Conservation (phyloP, 2,329 filamentous ascomycete genomes). For the Blastomyces emzantsi region DNA sequence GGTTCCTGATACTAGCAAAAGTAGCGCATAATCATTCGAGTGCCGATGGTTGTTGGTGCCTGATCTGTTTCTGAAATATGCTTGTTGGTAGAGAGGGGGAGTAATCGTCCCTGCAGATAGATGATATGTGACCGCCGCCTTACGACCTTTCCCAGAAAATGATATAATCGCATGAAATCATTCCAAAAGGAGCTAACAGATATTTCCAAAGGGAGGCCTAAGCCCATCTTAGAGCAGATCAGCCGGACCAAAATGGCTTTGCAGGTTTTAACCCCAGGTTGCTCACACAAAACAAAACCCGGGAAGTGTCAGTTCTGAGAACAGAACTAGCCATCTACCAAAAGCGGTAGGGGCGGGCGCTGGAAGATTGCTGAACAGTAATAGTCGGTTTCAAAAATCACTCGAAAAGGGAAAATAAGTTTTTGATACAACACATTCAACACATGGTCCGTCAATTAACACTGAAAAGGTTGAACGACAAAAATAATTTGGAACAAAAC, state of each 20-base stretch:
- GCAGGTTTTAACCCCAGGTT: constrained; percentile 13
- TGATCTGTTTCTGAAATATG: constrained; percentile 17
- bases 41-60: constrained; percentile 15
- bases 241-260: constrained; percentile 8
- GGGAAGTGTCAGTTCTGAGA: constrained; percentile 16
- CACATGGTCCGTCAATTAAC: constrained; percentile 3
- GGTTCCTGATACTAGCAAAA: constrained; percentile 12
- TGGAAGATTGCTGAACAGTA: constrained; percentile 1
- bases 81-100: constrained; percentile 7
- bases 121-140: constrained; percentile 7
- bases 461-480: neutral
- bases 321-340: constrained; percentile 1
- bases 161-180: constrained; percentile 9
- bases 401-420: constrained; percentile 3
- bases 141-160: neutral
- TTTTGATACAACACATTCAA: constrained; percentile 1
- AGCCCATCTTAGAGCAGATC: constrained; percentile 9
- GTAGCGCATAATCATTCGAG: constrained; percentile 14
- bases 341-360: neutral
- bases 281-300: constrained; percentile 16
- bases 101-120: neutral
- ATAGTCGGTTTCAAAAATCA: constrained; percentile 10
- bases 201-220: constrained; percentile 12
- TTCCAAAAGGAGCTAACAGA: constrained; percentile 7
- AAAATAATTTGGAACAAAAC: neutral